Conservation (phyloP, 1,284 basidiomycete species). For the Trichosporon sp. region DNA sequence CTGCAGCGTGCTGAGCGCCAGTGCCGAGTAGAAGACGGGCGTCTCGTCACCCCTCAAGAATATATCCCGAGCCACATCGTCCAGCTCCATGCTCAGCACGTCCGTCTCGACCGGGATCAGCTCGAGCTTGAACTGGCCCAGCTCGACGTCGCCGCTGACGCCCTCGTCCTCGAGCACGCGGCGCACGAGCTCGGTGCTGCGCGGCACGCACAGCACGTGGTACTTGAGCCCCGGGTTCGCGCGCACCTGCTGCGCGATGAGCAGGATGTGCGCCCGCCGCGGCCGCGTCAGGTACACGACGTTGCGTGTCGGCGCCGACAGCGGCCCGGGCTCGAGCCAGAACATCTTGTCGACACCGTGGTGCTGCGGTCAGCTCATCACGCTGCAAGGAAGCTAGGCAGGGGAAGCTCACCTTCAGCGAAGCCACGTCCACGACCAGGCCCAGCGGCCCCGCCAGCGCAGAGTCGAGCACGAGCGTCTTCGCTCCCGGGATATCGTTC, state of each 20-base stretch:
- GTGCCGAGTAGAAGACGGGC: conserved; percentile 77
- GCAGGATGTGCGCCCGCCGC: conserved; percentile 74
- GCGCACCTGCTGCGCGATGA: conserved; percentile 62
- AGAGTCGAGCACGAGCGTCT: conserved; percentile 90
- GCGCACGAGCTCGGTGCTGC: conserved; percentile 77
- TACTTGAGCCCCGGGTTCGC: conserved; percentile 54
- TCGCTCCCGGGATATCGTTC: conserved; percentile 88
- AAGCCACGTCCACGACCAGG: conserved; percentile 82
- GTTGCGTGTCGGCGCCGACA: conserved; percentile 78
- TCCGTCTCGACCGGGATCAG: conserved; percentile 91
- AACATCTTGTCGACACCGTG: conserved; percentile 99
- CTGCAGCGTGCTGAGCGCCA: conserved; percentile 81
- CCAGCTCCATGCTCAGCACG: conserved; percentile 79
- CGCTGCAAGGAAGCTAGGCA: not conserved
- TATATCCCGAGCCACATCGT: conserved; percentile 74
- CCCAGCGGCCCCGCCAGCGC: conserved; percentile 86
- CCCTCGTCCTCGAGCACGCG: conserved; percentile 84
- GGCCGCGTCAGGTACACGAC: conserved; percentile 93
- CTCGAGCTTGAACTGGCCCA: conserved; percentile 73
- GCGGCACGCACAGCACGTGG: conserved; percentile 83
- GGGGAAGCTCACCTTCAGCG: conserved; percentile 68
- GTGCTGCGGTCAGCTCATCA: conserved; percentile 57
- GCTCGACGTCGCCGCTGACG: conserved; percentile 79
- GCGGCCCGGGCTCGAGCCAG: conserved; percentile 87
- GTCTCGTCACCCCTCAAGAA: conserved; percentile 96